Conservation (phyloP, 108 stramenopile genomes). For the Ochromonas danica region DNA sequence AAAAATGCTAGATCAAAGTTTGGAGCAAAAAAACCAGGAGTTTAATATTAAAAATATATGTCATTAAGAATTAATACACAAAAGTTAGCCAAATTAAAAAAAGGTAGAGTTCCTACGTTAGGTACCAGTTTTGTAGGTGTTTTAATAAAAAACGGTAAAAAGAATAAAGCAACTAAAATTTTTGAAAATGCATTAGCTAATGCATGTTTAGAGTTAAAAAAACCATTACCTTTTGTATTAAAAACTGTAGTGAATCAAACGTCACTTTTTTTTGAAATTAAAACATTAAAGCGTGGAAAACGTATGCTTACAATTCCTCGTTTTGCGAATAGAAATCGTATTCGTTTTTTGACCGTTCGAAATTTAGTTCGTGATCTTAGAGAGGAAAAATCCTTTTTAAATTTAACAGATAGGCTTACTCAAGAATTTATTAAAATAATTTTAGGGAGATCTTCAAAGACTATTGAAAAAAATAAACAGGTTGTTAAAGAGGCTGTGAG, state of each 20-base stretch:
- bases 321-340: conserved; percentile 17
- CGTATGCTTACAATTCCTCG: conserved; percentile 15
- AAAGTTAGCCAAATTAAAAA: conserved; percentile 17
- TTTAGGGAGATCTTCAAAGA: conserved; percentile 16
- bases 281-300: conserved; percentile 17
- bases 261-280: conserved; percentile 17
- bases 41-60: conserved; percentile 18
- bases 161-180: conserved; percentile 17
- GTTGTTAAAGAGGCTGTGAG: conserved; percentile 15
- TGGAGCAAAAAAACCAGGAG: conserved; percentile 28
- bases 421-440: conserved; percentile 18
- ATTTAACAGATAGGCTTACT: conserved; percentile 17
- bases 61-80: conserved; percentile 17
- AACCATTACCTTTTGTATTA: conserved; percentile 17
- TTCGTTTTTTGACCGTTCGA: conserved; percentile 15
- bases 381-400: conserved; percentile 17
- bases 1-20: conserved; percentile 3
- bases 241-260: conserved; percentile 17
- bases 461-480: conserved; percentile 17
- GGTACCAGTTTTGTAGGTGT: conserved; percentile 15
- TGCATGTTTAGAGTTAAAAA: conserved; percentile 17
- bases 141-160: conserved; percentile 18
- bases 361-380: conserved; percentile 17
- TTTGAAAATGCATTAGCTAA: conserved; percentile 17
- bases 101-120: conserved; percentile 15